Evolutionary conservation across 169 alveolate species (phyloP), one percentile per base, ranked within the genome.

Genomic region (Hepatocystis sp.): DNA sequence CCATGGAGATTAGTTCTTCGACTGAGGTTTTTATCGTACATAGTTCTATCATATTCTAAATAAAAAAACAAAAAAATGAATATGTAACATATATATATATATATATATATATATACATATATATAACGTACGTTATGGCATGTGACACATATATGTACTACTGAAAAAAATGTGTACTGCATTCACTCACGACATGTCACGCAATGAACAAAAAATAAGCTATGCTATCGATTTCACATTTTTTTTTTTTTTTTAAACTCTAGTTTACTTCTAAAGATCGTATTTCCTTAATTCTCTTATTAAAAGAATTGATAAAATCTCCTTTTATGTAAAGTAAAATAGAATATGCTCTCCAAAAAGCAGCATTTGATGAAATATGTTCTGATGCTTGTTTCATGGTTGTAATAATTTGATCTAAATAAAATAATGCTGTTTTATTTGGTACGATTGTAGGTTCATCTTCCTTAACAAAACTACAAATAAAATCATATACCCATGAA

Each of bases 361-460:
- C 5, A 28, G 46, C 71, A 65, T 51, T 36, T 52, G 46, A 85
- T 28, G 85, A 25, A 17, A 81, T 84, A 52, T 84, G 30, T 5
- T 2, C 60, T 36, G 92, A 76, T 42, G 23, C 15, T 36, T 58
- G 71, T 63, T 85, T 52, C 60, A 92, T 91, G 23, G 88, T 85
- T 27, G 88, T 93, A 39, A 91, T 21, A 40, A 88, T 67, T 51
- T 84, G 55, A 36, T 85, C 90, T 13, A 90, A 30, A 36, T 66
- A 81, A 34, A 63, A 52, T 28, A 58, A 44, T 21, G 53, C 76
- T 13, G 32, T 68, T 71, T 60, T 66, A 4, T 60, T 39, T 15
- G 67, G 55, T 23, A 84, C 53, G 7, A 60, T 11, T n/a, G 84
- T 67, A 7, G 53, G 68, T 46, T 60, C 53, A 76, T 55, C 84